A percentile compares a stretch with the other conserved stretches of the same genome.
phyloP scores from a whole-genome alignment of 177 flowering plant genomes.

The Vitis hybrid region DNA sequence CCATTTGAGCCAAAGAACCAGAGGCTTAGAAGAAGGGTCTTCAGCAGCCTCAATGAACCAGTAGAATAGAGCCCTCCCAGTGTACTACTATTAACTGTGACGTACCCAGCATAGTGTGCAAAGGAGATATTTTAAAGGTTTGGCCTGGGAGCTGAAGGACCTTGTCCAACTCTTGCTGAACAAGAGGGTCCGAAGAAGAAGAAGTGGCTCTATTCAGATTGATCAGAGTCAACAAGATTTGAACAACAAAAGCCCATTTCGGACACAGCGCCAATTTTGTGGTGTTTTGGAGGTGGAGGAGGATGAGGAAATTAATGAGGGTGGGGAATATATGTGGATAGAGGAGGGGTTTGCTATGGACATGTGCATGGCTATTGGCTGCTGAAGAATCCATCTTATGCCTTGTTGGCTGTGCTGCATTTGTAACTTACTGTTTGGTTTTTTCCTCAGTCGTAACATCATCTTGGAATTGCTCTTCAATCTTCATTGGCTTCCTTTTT shows the following conservation, averaged over 20 bases:
- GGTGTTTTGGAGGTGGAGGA: neutral
- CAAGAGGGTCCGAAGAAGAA: slow-evolving; percentile 27
- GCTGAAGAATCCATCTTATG: no score
- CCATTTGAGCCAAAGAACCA: slow-evolving; percentile 87
- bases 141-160: slow-evolving; percentile 58
- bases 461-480: no score
- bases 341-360: no score
- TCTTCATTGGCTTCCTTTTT: no score
- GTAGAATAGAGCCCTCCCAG: slow-evolving; percentile 72
- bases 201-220: slow-evolving; percentile 1
- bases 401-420: no score
- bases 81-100: slow-evolving; percentile 54
- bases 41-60: slow-evolving; percentile 75
- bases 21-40: slow-evolving; percentile 69
- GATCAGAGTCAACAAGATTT: slow-evolving; percentile 14
- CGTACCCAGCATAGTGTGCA: slow-evolving; percentile 68
- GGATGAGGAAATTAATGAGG: neutral
- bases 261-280: slow-evolving; percentile 15
- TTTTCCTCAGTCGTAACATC: no score
- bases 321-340: no score
- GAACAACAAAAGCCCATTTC: slow-evolving; percentile 26
- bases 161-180: slow-evolving; percentile 44
- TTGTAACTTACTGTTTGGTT: no score
- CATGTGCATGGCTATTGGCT: no score
- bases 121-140: slow-evolving; percentile 51